A percentile compares a stretch with the other conserved stretches of the same genome.
Conservation (phyloP, 2,329 filamentous ascomycete species). For the Salinomyces thailandicus region DNA sequence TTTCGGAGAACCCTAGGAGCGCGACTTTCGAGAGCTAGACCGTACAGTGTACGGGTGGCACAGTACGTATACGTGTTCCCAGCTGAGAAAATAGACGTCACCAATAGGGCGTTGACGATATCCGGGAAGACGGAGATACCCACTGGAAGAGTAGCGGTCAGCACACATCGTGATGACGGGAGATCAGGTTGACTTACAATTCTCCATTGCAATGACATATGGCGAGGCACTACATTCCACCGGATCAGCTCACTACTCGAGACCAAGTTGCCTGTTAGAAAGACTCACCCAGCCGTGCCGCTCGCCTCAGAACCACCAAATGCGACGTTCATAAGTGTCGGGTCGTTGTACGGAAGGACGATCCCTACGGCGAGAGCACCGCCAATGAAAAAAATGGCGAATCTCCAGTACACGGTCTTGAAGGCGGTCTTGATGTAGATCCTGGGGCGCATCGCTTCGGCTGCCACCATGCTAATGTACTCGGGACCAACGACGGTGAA, state of each 20-base stretch:
- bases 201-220: slow-evolving; percentile 29
- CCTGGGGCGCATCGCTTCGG: slow-evolving; percentile 38
- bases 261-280: too few relatives aligned
- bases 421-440: slow-evolving; percentile 39
- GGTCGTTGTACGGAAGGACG: slow-evolving; percentile 29
- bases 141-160: slow-evolving; percentile 10
- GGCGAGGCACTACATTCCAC: slow-evolving; percentile 19
- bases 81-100: slow-evolving; percentile 47
- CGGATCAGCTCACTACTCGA: too few relatives aligned
- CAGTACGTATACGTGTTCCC: slow-evolving; percentile 48
- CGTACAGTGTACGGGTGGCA: slow-evolving; percentile 43
- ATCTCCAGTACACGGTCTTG: slow-evolving; percentile 41
- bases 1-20: slow-evolving; percentile 47
- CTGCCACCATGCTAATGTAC: slow-evolving; percentile 40
- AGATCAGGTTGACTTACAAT: slow-evolving; percentile 19
- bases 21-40: slow-evolving; percentile 43
- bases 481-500: slow-evolving; percentile 33
- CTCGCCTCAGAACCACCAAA: slow-evolving; percentile 10
- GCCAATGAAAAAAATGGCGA: slow-evolving; percentile 40
- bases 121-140: slow-evolving; percentile 35
- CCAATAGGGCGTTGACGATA: slow-evolving; percentile 28
- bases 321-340: slow-evolving; percentile 19
- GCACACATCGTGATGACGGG: too few relatives aligned
- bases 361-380: slow-evolving; percentile 38
- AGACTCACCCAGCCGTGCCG: slow-evolving; percentile 20